A percentile compares a stretch with the other conserved stretches of the same genome.
Evolutionary conservation across 169 alveolate genomes (phyloP).

Genomic region (Plasmodium berghei): DNA sequence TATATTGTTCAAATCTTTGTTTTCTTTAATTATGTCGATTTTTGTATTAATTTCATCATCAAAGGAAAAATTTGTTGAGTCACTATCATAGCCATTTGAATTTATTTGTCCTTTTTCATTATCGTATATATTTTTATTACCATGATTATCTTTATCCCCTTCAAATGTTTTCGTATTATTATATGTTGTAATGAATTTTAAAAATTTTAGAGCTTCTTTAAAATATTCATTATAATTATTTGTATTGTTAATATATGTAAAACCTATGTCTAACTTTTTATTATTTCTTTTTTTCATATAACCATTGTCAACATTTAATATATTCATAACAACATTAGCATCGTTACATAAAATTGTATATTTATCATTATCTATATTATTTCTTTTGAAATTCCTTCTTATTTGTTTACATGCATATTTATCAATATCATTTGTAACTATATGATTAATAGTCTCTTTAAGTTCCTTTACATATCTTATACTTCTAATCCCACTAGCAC

Average conservation of each 20-base stretch:
- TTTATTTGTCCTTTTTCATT: constrained; percentile 1
- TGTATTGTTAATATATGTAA: constrained; percentile 30
- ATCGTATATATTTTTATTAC: constrained; percentile 22
- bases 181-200: constrained; percentile 37
- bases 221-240: constrained; percentile 59
- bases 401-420: constrained; percentile 82
- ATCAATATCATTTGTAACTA: constrained; percentile 92
- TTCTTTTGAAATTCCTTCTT: constrained; percentile 73
- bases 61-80: constrained; percentile 2
- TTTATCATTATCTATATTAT: constrained; percentile 74
- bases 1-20: background rate
- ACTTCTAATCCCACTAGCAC: constrained; percentile 90
- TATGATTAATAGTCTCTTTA: constrained; percentile 81
- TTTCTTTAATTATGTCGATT: background rate
- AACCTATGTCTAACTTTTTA: constrained; percentile 66
- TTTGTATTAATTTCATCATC: constrained; percentile 8
- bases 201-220: constrained; percentile 50
- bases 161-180: constrained; percentile 16
- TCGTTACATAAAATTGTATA: constrained; percentile 84
- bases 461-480: constrained; percentile 92
- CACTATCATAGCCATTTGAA: constrained; percentile 22
- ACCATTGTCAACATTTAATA: constrained; percentile 43
- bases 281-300: constrained; percentile 48
- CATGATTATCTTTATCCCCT: constrained; percentile 2
- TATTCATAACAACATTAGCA: constrained; percentile 80